Conservation (phyloP, 371 early-diverging fungal genomes). For the Mortierella sp. region DNA sequence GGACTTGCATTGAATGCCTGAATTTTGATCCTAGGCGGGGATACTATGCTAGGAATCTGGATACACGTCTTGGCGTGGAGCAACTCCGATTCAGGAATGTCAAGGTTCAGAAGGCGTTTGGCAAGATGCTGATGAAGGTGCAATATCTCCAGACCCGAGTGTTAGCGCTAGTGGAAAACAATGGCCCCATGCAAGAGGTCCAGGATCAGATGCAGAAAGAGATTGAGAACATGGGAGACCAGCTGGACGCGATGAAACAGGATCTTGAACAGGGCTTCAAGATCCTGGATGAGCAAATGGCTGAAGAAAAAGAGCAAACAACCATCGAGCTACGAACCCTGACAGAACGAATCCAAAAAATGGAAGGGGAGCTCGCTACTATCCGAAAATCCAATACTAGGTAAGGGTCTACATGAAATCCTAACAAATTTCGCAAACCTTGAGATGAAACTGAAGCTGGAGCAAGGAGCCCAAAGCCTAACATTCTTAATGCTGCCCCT, state of each 20-base stretch:
- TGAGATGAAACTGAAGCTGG: too few species aligned
- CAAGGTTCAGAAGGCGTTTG: slow-evolving; percentile 50
- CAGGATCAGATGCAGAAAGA: slow-evolving; percentile 46
- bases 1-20: too few species aligned
- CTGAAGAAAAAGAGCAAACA: slow-evolving; percentile 45
- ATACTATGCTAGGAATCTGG: slow-evolving; percentile 38
- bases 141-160: slow-evolving; percentile 49
- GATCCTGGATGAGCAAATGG: slow-evolving; percentile 45
- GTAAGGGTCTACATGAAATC: slow-evolving; percentile 4
- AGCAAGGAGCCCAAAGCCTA: too few species aligned
- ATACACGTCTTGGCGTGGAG: slow-evolving; percentile 43
- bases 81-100: slow-evolving; percentile 48
- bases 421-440: too few species aligned
- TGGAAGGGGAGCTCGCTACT: slow-evolving; percentile 34
- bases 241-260: slow-evolving; percentile 34
- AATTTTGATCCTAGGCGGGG: slow-evolving; percentile 32
- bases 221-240: slow-evolving; percentile 45
- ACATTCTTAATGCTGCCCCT: too few species aligned
- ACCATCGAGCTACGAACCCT: slow-evolving; percentile 39
- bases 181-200: slow-evolving; percentile 32
- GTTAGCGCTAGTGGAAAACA: slow-evolving; percentile 38
- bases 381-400: slow-evolving; percentile 37
- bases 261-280: slow-evolving; percentile 47
- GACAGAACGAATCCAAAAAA: slow-evolving; percentile 47
- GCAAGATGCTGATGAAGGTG: slow-evolving; percentile 40